Base-by-base conservation (phyloP, 805 yeast genomes). In the Saccharomycopsis capsularis region DNA sequence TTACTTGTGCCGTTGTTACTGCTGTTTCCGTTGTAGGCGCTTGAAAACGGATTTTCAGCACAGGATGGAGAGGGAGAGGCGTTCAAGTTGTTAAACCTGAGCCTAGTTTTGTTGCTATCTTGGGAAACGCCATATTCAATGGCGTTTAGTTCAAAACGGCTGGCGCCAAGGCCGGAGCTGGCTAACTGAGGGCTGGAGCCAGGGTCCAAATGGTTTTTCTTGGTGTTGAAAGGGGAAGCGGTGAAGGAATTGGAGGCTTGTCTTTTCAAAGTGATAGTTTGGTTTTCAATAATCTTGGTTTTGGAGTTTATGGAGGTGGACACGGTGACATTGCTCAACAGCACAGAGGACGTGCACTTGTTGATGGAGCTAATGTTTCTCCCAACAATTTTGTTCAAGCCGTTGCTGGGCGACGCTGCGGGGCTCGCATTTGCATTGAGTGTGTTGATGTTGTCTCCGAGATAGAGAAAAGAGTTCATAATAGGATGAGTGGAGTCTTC, bases 251-350 rank as follows among this genome's bases (percentile, higher is more conserved):
- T 38, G n/a, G 50, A 46, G 11, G 53, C 50, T 13, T 50, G 50
- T 42, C 52, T 44, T 34, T 51, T 53, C 21, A 53, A 40, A 9
- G 54, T 51, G 15, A 53, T 48, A 11, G 52, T 51, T 45, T 53
- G 56, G 23, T 53, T 53, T 40, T 53, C 56, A 24, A 53, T 53
- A 4, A 51, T 37, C 21, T 53, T 53, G 29, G 56, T 53, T 34
- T 51, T 50, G 19, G 50, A 40, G 38, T 53, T 53, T 21, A 53
- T 37, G 2, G 55, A 47, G 9, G 54, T 42, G 4, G 56, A 50
- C 19, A 53, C 56, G 3, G 56, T 53, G n/a, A 53, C 56, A 34
- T 53, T 47, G 30, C 44, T 47, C 19, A 52, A 27, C 47, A 46
- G 47, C n/a, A 52, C 52, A 16, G 48, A 42, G 3, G 52, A 48